A percentile compares a stretch with the other conserved stretches of the same genome.
Conservation (phyloP, 23 red algal species). For the Agarophyton chilense region DNA sequence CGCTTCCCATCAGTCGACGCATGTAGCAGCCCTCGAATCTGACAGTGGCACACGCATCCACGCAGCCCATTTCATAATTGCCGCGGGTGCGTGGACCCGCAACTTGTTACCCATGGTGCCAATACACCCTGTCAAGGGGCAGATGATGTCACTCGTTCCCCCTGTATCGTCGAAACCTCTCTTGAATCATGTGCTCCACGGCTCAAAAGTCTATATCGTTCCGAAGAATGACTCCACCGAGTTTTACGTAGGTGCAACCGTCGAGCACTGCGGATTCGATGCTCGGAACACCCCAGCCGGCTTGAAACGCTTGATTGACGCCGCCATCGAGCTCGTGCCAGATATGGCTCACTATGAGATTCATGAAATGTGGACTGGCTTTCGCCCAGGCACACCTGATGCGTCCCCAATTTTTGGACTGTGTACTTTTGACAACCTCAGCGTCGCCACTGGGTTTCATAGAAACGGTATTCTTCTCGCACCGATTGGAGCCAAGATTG, state of each 20-base stretch:
- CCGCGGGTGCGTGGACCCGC: constrained; percentile 81
- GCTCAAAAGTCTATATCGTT: constrained; percentile 73
- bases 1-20: not conserved
- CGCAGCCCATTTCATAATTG: constrained; percentile 70
- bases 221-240: constrained; percentile 60
- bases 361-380: constrained; percentile 77
- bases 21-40: constrained; percentile 32
- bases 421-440: constrained; percentile 71
- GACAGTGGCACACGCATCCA: constrained; percentile 39
- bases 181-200: constrained; percentile 74
- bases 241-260: constrained; percentile 89
- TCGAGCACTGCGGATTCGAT: constrained; percentile 80
- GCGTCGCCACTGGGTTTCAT: constrained; percentile 73
- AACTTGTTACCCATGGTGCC: constrained; percentile 77
- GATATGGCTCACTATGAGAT: constrained; percentile 68
- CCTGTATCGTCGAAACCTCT: not conserved
- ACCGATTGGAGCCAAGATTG: constrained; percentile 77
- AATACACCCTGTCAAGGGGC: constrained; percentile 91
- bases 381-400: constrained; percentile 89
- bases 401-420: constrained; percentile 83
- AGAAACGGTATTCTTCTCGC: constrained; percentile 96
- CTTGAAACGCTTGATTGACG: constrained; percentile 54
- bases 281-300: constrained; percentile 64
- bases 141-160: constrained; percentile 89
- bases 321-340: constrained; percentile 67